Percentiles rank a stretch among this genome's conserved stretches.
Evolutionary conservation across 2,329 filamentous ascomycete genomes (phyloP).

Genomic region (Passalora sequoiae): DNA sequence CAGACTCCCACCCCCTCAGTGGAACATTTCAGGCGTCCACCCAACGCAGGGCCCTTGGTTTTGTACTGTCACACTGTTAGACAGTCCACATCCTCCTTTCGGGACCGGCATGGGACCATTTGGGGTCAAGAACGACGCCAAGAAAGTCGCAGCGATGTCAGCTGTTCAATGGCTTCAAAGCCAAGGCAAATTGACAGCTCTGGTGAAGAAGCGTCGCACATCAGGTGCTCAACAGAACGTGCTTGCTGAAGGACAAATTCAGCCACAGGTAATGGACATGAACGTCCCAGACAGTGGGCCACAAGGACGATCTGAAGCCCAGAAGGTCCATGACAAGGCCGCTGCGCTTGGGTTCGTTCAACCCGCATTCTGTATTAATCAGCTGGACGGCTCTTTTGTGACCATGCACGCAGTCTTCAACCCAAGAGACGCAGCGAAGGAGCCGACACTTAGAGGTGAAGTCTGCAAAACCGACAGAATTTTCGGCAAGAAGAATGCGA

Average conservation of each 20-base stretch:
- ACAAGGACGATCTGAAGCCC: conserved; percentile 4
- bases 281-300: conserved; percentile 4
- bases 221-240: conserved; percentile 12
- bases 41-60: conserved; percentile 15
- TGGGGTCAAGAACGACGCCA: conserved; percentile 40
- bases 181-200: conserved; percentile 24
- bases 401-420: conserved; percentile 36
- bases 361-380: conserved; percentile 10
- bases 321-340: conserved; percentile 23
- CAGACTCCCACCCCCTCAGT: conserved; percentile 30
- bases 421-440: conserved; percentile 14
- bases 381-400: conserved; percentile 29
- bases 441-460: conserved; percentile 31
- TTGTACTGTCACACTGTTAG: conserved; percentile 19
- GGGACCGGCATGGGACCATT: conserved; percentile 34
- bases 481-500: conserved; percentile 47
- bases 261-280: conserved; percentile 7
- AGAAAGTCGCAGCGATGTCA: conserved; percentile 37
- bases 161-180: conserved; percentile 40
- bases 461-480: conserved; percentile 42
- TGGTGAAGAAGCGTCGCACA: conserved; percentile 12
- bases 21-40: conserved; percentile 35
- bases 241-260: conserved; percentile 8
- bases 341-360: conserved; percentile 23
- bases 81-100: conserved; percentile 30